Evolutionary conservation across 2,329 filamentous ascomycete genomes (phyloP).

Genomic region (Helminthosporium solani): DNA sequence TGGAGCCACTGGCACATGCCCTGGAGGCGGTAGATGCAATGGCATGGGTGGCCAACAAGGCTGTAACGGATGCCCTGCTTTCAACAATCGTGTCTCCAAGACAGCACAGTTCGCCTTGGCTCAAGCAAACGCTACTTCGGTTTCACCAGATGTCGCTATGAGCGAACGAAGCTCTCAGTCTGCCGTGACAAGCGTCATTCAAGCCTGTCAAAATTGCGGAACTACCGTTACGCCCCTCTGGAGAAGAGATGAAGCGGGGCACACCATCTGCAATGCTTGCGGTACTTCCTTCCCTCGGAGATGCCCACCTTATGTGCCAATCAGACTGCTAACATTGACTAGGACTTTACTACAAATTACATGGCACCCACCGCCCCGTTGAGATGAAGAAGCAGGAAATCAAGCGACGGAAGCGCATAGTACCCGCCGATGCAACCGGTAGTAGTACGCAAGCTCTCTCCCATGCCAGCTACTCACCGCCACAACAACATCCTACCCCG

Average conservation of each 20-base stretch:
- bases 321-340: constrained; percentile 11
- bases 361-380: constrained; percentile 87
- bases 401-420: constrained; percentile 91
- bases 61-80: constrained; percentile 93
- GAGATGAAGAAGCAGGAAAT: constrained; percentile 99
- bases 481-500: constrained; percentile 27
- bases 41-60: constrained; percentile 93
- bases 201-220: constrained; percentile 94
- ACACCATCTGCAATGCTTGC: constrained; percentile 98
- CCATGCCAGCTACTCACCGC: constrained; percentile 32
- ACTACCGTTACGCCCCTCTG: constrained; percentile 96
- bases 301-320: not conserved
- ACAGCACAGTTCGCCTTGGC: constrained; percentile 69
- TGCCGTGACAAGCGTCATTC: constrained; percentile 59
- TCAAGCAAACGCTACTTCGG: constrained; percentile 34
- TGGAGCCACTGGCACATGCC: constrained; percentile 80
- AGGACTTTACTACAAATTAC: constrained; percentile 96
- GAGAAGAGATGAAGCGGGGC: constrained; percentile 89
- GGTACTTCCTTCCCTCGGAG: constrained; percentile 57
- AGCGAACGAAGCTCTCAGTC: constrained; percentile 17
- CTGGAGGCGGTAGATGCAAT: constrained; percentile 91
- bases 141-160: constrained; percentile 15
- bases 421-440: constrained; percentile 65
- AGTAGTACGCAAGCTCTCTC: constrained; percentile 26
- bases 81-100: constrained; percentile 94